Base-by-base conservation (phyloP, 2,329 filamentous ascomycete species). In the Dactylellina leptospora region DNA sequence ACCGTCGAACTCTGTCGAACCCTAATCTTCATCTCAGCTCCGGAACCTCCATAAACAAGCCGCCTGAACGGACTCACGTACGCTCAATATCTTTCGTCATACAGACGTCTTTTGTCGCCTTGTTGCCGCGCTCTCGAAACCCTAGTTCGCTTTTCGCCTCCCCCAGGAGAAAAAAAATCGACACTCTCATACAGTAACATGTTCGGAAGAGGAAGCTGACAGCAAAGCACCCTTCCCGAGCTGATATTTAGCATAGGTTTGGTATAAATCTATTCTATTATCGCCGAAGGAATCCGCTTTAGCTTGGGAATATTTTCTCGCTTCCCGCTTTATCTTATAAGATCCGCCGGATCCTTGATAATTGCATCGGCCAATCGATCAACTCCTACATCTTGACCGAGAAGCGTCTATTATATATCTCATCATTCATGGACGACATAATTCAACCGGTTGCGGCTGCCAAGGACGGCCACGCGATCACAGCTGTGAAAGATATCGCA, bases 401-500 rank as follows among this genome's bases (percentile, higher is more conserved):
- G 18, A 40, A 40, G 1, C 36, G 4, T n/a, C 36, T 16, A 16
- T 16, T 40, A 2, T 2, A n/a, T n/a, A 40, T n/a, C 13, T 4
- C 23, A 4, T 47, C 60, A 56, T n/a, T n/a, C n/a, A 66, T 66
- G 61, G 61, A 40, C 51, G 61, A 66, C 20, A 36, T 66, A 22
- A 16, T 66, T 23, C 48, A 56, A 25, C 51, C 68, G 61, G 22
- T 58, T 63, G 30, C 71, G 74, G 13, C 79, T 79, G 55, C 80
- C 10, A 55, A 76, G 80, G 63, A 84, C 86, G 66, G 66, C 1
- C 66, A 71, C 77, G 83, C 83, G 53, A 75, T 84, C 27, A 89
- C 95, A 77, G 91, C 91, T 3, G 77, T 93, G 40, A 93, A 96
- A 80, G 93, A 97, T 78, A 86, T 99, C 62, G 78, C 89, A 9